These are phyloP conservation scores for Hemileccinum impolitum DNA, from an alignment of 768 basidiomycete genomes.

Conservation along the genomic window DNA sequence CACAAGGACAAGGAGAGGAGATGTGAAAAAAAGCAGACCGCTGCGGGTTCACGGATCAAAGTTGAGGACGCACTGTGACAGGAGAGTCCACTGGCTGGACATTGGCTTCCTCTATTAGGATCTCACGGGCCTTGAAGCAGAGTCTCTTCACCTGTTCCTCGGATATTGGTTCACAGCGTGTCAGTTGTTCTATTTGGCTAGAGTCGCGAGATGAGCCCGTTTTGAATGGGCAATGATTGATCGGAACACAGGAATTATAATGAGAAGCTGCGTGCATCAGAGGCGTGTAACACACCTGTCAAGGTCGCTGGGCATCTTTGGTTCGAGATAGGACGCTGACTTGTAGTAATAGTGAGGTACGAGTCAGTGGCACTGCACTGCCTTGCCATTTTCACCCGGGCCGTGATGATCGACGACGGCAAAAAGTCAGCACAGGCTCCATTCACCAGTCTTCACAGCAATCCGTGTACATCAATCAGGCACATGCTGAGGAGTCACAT, in stretches of 20 bases:
- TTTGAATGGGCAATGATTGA: slow-evolving; percentile 20
- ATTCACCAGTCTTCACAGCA: too few relatives aligned
- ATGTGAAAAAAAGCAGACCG: too few relatives aligned
- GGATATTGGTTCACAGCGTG: slow-evolving; percentile 91
- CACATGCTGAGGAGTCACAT: slow-evolving; percentile 14
- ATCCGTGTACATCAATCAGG: slow-evolving; percentile 28
- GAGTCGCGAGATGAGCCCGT: slow-evolving; percentile 10
- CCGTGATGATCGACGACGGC: slow-evolving; percentile 21
- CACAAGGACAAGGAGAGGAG: neutral
- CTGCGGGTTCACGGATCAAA: slow-evolving; percentile 3
- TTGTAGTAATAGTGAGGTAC: slow-evolving; percentile 27
- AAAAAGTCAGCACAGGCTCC: slow-evolving; percentile 1
- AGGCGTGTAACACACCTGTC: slow-evolving; percentile 47
- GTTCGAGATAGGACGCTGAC: slow-evolving; percentile 29
- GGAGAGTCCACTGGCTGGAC: slow-evolving; percentile 95
- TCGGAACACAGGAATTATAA: slow-evolving; percentile 22
- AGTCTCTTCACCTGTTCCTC: slow-evolving; percentile 95
- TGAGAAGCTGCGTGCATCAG: slow-evolving; percentile 26
- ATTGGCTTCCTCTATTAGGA: slow-evolving; percentile 96
- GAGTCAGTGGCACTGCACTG: slow-evolving; percentile 25
- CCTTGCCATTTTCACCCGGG: slow-evolving; percentile 12
- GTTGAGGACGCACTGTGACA: slow-evolving; percentile 69
- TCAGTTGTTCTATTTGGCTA: slow-evolving; percentile 94
- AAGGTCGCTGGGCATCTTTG: slow-evolving; percentile 51
- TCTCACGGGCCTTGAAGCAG: slow-evolving; percentile 94